Conservation (phyloP, 441 rosid species). For the Euphorbia schlechtendalii region DNA sequence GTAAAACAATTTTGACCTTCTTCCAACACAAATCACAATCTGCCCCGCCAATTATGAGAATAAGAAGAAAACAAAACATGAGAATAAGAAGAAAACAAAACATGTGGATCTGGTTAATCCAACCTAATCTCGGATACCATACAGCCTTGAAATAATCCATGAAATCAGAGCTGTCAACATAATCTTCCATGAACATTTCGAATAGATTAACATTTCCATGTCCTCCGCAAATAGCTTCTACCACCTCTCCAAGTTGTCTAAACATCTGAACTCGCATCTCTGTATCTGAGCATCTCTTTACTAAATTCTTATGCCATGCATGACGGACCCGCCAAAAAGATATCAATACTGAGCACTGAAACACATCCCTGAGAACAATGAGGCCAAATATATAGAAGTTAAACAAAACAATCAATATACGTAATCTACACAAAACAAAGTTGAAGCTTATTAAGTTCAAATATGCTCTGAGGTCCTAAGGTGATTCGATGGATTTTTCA, state of each 20-base stretch:
- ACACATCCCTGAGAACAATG: conserved; percentile 67
- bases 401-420: conserved; percentile 12
- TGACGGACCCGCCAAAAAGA: conserved; percentile 83
- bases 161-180: conserved; percentile 48
- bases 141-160: conserved; percentile 76
- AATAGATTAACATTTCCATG: conserved; percentile 43
- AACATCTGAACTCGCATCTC: conserved; percentile 52
- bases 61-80: conserved; percentile 9
- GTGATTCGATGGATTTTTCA: neutral
- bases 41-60: neutral
- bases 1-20: neutral
- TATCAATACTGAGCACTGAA: conserved; percentile 73
- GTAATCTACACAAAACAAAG: neutral
- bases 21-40: neutral
- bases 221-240: conserved; percentile 58
- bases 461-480: conserved; percentile 6
- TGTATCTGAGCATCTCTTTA: conserved; percentile 59
- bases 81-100: no score
- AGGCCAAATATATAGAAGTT: conserved; percentile 17
- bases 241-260: conserved; percentile 46
- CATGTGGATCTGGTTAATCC: no score
- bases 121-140: conserved; percentile 80
- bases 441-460: neutral
- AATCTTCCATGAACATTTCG: conserved; percentile 51
- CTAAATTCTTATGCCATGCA: conserved; percentile 80